Evolutionary conservation across 768 basidiomycete genomes (phyloP), one percentile per base, ranked within the genome.

Genomic region (Podaxis sp.): DNA sequence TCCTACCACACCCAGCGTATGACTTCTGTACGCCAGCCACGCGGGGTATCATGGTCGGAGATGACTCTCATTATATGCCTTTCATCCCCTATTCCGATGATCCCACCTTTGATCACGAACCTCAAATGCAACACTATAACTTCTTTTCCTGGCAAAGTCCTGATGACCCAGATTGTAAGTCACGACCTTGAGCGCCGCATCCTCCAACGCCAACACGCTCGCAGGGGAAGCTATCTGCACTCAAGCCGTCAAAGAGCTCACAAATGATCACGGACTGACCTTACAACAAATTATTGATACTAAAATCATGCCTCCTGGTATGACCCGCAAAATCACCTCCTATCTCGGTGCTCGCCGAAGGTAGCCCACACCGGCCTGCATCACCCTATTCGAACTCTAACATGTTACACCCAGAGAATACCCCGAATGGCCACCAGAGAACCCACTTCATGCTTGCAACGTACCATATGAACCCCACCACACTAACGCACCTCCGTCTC

Each of bases 81-180:
- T 91, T 89, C 69, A 71, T 89, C 5, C 88, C 88, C 1, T 84
- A 84, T 57, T 77, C 82, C 0, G 88, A 91, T 67, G 88, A 90
- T 49, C 78, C 80, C 2, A 67, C 52, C 0, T 92, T 91, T 65
- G 66, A 84, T 55, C 73, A 70, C 38, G 33, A 51, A 2, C 67
- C 56, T 15, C 82, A 88, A 65, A 67, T 73, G 2, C 57, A 68
- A 13, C 76, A 81, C 4, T 82, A 88, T 69, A 69, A 68, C 8
- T 68, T 69, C 2, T 76, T 85, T 57, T 79, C 79, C 0, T 91
- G 90, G 89, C 79, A 85, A 65, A 28, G 57, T 1, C 44, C 63
- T 1, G 54, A 67, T 6, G 77, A 79, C 63, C 75, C 79, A 0
- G 79, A 80, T 52, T 67, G 80, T 80, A 68, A 42, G 77, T 60